These are phyloP conservation scores for Ramichloridium luteum DNA, from an alignment of 2,329 filamentous ascomycete species.

Conservation along the genomic window DNA sequence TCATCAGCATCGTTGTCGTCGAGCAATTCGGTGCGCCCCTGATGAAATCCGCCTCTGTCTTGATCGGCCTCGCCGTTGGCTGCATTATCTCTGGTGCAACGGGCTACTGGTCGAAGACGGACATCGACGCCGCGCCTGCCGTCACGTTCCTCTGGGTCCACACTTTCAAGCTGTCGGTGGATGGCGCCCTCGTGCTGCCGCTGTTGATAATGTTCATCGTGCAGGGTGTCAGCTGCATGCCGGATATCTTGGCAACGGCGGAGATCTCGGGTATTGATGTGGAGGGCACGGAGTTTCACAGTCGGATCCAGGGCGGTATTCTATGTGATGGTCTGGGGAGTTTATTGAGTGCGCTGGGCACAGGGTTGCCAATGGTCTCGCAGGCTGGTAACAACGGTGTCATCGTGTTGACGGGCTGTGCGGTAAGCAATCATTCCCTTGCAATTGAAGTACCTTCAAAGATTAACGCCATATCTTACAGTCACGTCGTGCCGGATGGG, in stretches of 20 bases:
- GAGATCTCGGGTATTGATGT: constrained; percentile 6
- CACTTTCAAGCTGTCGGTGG: constrained; percentile 6
- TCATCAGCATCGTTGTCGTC: constrained; percentile 5
- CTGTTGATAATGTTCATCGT: constrained; percentile 7
- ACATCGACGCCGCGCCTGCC: constrained; percentile 4
- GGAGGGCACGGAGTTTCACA: constrained; percentile 7
- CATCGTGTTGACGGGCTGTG: constrained; percentile 7
- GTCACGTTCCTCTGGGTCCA: constrained; percentile 7
- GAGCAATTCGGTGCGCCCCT: constrained; percentile 5
- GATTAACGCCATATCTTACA: too few species aligned
- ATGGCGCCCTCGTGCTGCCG: constrained; percentile 5
- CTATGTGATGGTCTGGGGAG: constrained; percentile 7
- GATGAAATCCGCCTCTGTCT: constrained; percentile 5
- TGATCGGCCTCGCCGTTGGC: constrained; percentile 6
- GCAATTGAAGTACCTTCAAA: too few species aligned
- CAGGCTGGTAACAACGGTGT: constrained; percentile 9
- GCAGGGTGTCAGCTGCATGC: constrained; percentile 7
- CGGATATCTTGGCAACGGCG: constrained; percentile 7
- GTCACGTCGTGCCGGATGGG: constrained; percentile 6
- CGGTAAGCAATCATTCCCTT: not conserved
- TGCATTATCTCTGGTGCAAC: constrained; percentile 6
- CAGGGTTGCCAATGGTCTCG: constrained; percentile 7
- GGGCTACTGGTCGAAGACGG: constrained; percentile 5
- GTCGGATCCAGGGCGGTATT: constrained; percentile 7
- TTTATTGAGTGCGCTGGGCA: constrained; percentile 5